Evolutionary conservation across 306 rosid species (phyloP), one percentile per base, ranked within the genome.

Genomic region (Delonix regia): DNA sequence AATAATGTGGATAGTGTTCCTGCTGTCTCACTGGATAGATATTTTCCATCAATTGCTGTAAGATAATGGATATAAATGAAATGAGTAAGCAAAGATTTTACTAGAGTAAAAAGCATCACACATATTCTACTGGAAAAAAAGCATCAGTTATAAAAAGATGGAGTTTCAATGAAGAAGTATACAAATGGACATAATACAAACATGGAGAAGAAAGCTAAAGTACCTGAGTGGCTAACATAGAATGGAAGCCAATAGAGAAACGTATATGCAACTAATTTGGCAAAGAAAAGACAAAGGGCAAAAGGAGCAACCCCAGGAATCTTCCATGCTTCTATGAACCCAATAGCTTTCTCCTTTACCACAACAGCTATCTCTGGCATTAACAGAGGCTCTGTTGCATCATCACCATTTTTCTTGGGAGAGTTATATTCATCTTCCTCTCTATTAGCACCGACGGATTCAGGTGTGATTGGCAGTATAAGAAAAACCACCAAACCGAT

Each of bases 171-270:
- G 19, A 64, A 73, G 19, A 64, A 73, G 30, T 22, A 42, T 67
- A 41, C 45, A 30, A 30, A 30, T 41, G 8, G 2, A 41, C 9
- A 41, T 41, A 9, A 41, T 11, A 44, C 16, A 44, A 44, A 44
- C 16, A 44, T 11, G 49, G 16, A 48, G 53, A 48, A 48, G 21
- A 48, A 48, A 48, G 53, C 12, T 48, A 15, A 48, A 48, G 51
- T 78, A 94, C 98, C 98, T 88, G 98, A 92, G 83, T 92, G 86
- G 73, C 83, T 88, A 82, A 94, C 82, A 89, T 94, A 94, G 89
- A 89, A 94, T 70, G 98, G 98, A 69, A 94, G 94, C 98, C 98
- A 94, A 76, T 94, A 94, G 72, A 94, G 97, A 79, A 94, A 94
- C 7, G 98, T 94, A 44, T 94, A 94, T n/a, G 98, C 98, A 44